Evolutionary conservation across 139 green algal genomes (phyloP), one percentile per base, ranked within the genome.

Genomic region (Micromonas commoda): DNA sequence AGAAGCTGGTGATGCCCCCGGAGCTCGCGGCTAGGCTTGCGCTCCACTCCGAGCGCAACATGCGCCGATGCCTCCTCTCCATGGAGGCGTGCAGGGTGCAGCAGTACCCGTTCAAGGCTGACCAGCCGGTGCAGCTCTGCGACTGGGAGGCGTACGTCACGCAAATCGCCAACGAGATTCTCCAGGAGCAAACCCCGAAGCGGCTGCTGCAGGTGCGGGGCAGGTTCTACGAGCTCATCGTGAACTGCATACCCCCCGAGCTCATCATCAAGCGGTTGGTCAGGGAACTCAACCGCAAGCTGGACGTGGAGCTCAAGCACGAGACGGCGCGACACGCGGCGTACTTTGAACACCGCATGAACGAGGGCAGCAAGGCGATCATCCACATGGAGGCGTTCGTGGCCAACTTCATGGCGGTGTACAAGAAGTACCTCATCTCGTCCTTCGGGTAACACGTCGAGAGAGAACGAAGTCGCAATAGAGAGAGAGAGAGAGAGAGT

Each of bases 371-470:
- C 34, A 99, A 99, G 81, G 80, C 93, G 28, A 97, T 99, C 76
- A 96, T 97, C 71, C 95, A 99, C 84, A 53, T 99, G 32, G 95
- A 99, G 85, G 94, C 94, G 1, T 99, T 98, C 81, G 88, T 96
- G 26, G 94, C 94, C 9, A 92, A 89, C 73, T 92, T 96, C 82
- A 98, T 99, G 94, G 85, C 78, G 33, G 80, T 87, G 1, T 97
- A 97, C 85, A 97, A 97, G 82, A 54, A 32, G 51, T 35, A 71
- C 20, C n/a, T 78, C 2, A 61, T 78, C 21, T 23, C 72, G 32
- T 32, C 57, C 23, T 78, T 78, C 28, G 53, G 67, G 34, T 53
- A 20, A 74, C 20, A 74, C n/a, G 29, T 5, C 5, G 61, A 2
- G 63, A 70, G 31, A 23, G 1, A 23, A 34, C 9, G 61, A 6